phyloP scores from a whole-genome alignment of 495 filamentous ascomycete species.

The Penicillium cataractarum region DNA sequence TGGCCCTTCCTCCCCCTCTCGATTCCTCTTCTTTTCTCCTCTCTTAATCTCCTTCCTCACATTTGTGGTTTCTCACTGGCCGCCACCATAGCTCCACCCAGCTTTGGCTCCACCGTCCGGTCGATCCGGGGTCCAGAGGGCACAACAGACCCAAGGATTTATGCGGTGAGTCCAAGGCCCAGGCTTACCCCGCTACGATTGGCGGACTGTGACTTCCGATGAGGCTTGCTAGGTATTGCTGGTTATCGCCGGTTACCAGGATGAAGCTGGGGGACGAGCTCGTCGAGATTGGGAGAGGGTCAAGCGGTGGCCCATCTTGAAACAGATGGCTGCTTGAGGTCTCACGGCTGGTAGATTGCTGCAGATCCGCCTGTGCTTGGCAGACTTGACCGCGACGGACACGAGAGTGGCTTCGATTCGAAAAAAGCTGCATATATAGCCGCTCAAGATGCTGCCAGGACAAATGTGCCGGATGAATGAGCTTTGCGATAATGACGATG shows the following conservation, averaged over 20 bases:
- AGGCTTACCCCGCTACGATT: slow-evolving; percentile 13
- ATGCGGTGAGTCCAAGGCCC: background rate
- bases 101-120: slow-evolving; percentile 27
- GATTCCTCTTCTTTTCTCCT: background rate
- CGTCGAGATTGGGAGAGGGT: slow-evolving; percentile 3
- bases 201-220: slow-evolving; percentile 27
- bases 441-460: background rate
- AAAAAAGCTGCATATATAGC: background rate
- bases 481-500: slow-evolving; percentile 19
- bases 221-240: background rate
- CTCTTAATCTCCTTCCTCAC: slow-evolving; percentile 6
- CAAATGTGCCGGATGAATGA: background rate
- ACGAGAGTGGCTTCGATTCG: background rate
- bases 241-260: background rate
- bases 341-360: background rate
- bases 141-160: background rate
- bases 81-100: slow-evolving; percentile 19
- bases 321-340: slow-evolving; percentile 10
- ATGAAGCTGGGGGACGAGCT: background rate
- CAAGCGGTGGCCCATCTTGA: slow-evolving; percentile 10
- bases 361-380: slow-evolving; percentile 3
- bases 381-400: background rate
- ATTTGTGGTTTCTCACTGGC: slow-evolving; percentile 19
- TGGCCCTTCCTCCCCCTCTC: background rate
- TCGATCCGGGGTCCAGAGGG: slow-evolving; percentile 34